Evolutionary conservation across 2,329 filamentous ascomycete species (phyloP), one percentile per base, ranked within the genome.

Genomic region (Bipolaris gigantea): DNA sequence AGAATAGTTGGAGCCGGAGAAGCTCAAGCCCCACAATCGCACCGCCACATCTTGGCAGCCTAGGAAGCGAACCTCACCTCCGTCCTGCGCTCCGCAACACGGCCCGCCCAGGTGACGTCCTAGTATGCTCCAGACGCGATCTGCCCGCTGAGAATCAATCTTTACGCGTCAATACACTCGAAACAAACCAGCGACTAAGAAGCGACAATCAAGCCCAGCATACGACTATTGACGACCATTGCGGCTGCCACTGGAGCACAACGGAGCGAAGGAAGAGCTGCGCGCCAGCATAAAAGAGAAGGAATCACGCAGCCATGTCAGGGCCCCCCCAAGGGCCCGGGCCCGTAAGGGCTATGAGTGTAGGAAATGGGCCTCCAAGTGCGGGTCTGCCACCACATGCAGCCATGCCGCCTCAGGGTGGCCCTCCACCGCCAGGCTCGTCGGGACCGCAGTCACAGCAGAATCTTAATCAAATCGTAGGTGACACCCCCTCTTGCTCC

Each of bases 381-480:
- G 73, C 73, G 23, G 73, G 74, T 13, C 65, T 75, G 25, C 69
- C 70, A 38, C 67, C 71, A 30, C 73, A 74, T 47, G 70, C 68
- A 57, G 77, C 78, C 64, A 78, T 81, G 72, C 73, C 77, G 52
- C 77, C 79, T 57, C 79, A 80, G 60, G 77, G 52, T 21, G 52
- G 76, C 38, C 76, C 79, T 55, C 75, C 81, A 55, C 75, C 81
- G 55, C 74, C 79, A 59, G 67, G 74, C 64, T 73, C 80, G 53
- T 71, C 79, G 43, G 75, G 68, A n/a, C 64, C 74, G 13, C 87
- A 91, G 76, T 91, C 89, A 2, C 91, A 93, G 59, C 90, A 95
- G 67, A 96, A 97, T 70, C 76, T 97, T 1, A 97, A 97, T 67
- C 92, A 96, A 65, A 97, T 97, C 75, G 93, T 97, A 83, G 83